These are phyloP conservation scores for Boletus patriciae DNA, from an alignment of 768 basidiomycete species.

Conservation along the genomic window DNA sequence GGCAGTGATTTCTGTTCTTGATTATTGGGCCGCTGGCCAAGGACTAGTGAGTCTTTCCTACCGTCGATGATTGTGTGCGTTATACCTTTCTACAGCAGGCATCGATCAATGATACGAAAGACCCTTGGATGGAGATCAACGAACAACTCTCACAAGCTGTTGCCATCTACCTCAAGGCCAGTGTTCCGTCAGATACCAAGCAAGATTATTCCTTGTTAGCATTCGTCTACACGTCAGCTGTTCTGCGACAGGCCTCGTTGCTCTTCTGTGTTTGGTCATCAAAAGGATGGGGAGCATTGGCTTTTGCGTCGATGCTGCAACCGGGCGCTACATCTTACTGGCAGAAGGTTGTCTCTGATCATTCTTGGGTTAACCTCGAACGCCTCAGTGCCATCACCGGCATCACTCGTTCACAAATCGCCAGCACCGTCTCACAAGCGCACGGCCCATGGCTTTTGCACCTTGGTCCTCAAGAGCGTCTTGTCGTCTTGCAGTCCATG, in stretches of 20 bases:
- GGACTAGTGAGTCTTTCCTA: constrained; percentile 55
- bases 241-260: constrained; percentile 72
- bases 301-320: constrained; percentile 73
- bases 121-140: constrained; percentile 73
- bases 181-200: constrained; percentile 51
- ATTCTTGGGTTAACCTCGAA: constrained; percentile 55
- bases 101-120: constrained; percentile 50
- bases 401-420: constrained; percentile 67
- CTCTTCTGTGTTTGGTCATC: constrained; percentile 80
- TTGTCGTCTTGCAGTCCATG: constrained; percentile 65
- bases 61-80: not conserved
- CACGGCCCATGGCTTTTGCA: constrained; percentile 89
- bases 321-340: constrained; percentile 58
- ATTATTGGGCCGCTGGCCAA: constrained; percentile 79
- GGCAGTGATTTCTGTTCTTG: constrained; percentile 74
- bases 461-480: constrained; percentile 72
- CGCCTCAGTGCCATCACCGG: constrained; percentile 67
- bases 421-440: constrained; percentile 61
- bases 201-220: constrained; percentile 62
- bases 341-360: constrained; percentile 56
- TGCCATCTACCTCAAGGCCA: constrained; percentile 58
- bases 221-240: constrained; percentile 62
- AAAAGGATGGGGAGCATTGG: constrained; percentile 84
- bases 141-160: constrained; percentile 71
- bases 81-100: constrained; percentile 46